phyloP scores from a whole-genome alignment of 2,329 filamentous ascomycete genomes.

The Claviceps pazoutovae region DNA sequence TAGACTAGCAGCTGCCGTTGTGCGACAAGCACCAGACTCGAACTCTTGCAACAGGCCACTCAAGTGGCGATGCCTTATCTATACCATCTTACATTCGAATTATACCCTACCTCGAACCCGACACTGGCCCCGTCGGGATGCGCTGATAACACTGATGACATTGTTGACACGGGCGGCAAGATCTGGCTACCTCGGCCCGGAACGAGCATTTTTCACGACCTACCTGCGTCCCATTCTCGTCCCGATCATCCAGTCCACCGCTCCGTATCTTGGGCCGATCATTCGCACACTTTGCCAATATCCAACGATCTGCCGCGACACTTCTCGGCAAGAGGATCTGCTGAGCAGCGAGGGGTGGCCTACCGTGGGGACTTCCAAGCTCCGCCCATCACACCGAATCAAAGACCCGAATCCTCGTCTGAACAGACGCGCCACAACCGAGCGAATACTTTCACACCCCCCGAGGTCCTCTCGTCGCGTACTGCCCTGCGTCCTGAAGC shows the following conservation, averaged over 20 bases:
- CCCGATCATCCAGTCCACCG: slow-evolving; percentile 10
- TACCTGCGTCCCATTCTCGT: slow-evolving; percentile 34
- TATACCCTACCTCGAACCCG: slow-evolving; percentile 37
- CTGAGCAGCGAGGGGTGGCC: no score
- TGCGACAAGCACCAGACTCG: neutral
- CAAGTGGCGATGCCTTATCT: slow-evolving; percentile 40
- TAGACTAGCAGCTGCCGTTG: neutral
- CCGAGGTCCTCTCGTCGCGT: slow-evolving; percentile 23
- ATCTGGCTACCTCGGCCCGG: slow-evolving; percentile 37
- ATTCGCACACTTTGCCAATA: neutral
- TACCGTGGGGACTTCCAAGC: no score
- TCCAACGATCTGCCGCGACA: neutral
- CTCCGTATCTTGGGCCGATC: slow-evolving; percentile 5
- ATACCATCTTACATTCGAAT: slow-evolving; percentile 53
- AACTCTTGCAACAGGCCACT: neutral
- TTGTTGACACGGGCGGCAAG: slow-evolving; percentile 5
- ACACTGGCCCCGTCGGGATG: slow-evolving; percentile 6
- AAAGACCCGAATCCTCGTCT: slow-evolving; percentile 24
- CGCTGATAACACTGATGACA: neutral
- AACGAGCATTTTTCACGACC: slow-evolving; percentile 39
- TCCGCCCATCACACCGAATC: slow-evolving; percentile 5
- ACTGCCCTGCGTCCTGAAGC: slow-evolving; percentile 32
- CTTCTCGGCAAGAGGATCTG: neutral
- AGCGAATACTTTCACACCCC: slow-evolving; percentile 22
- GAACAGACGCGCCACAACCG: slow-evolving; percentile 28